These are phyloP conservation scores for Coccomyxa subellipsoidea DNA, from an alignment of 163 green algal genomes.

Conservation along the genomic window DNA sequence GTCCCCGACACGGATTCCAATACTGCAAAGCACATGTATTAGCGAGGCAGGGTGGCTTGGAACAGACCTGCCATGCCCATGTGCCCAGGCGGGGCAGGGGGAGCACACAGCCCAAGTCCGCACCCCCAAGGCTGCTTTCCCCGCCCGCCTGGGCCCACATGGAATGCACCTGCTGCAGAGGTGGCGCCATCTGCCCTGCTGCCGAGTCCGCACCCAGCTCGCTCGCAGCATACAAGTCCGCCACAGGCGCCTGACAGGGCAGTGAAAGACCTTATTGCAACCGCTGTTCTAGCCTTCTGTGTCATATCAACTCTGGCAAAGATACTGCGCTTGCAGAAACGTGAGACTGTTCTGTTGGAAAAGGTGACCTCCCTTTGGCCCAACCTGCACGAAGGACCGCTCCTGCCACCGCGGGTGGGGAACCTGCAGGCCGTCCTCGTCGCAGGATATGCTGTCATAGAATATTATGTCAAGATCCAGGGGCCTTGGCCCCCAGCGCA, in stretches of 20 bases:
- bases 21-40: too few relatives aligned
- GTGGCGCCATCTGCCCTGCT: not conserved
- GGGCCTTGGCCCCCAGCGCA: slow-evolving; percentile 77
- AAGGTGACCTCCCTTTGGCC: not conserved
- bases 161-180: not conserved
- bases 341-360: too few relatives aligned
- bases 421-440: slow-evolving; percentile 56
- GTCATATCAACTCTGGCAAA: too few relatives aligned
- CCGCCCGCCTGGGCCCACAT: not conserved
- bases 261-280: not conserved
- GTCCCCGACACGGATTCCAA: too few relatives aligned
- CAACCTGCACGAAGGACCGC: slow-evolving; percentile 73
- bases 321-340: too few relatives aligned
- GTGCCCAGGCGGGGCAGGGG: slow-evolving; percentile 36
- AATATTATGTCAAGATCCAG: slow-evolving; percentile 98
- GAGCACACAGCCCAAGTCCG: slow-evolving; percentile 38
- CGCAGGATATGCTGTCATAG: slow-evolving; percentile 55
- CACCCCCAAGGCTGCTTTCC: not conserved
- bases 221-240: slow-evolving; percentile 53
- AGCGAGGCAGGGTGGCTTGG: too few relatives aligned
- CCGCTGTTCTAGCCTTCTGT: too few relatives aligned
- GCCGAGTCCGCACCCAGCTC: slow-evolving; percentile 1
- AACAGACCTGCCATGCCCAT: slow-evolving; percentile 28
- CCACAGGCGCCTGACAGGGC: slow-evolving; percentile 43
- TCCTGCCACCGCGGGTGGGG: slow-evolving; percentile 90